A percentile compares a stretch with the other conserved stretches of the same genome.
Evolutionary conservation across 768 basidiomycete species (phyloP).

Genomic region (Lactifluus volemus): DNA sequence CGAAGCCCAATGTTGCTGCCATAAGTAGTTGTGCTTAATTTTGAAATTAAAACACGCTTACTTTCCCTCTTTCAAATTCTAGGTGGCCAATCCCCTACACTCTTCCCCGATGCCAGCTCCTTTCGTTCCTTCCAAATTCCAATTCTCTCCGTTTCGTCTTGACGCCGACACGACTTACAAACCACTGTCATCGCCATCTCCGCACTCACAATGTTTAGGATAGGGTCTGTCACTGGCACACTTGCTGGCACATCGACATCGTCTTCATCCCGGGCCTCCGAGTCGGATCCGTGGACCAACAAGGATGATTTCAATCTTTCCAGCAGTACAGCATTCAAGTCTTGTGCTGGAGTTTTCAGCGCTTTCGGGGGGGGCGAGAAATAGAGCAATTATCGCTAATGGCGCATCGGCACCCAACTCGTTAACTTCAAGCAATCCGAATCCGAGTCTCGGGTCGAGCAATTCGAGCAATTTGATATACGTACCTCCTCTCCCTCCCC

Average conservation of each 20-base stretch:
- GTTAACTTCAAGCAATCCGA: too few relatives aligned
- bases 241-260: too few relatives aligned
- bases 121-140: neutral
- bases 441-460: too few relatives aligned
- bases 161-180: neutral
- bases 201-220: neutral
- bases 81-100: neutral
- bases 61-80: neutral
- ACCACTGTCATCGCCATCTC: neutral
- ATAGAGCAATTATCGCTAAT: neutral
- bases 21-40: too few relatives aligned
- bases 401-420: too few relatives aligned
- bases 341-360: neutral
- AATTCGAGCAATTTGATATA: too few relatives aligned
- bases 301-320: neutral
- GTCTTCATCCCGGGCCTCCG: too few relatives aligned
- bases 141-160: neutral
- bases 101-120: neutral
- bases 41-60: neutral
- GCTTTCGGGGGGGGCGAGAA: rapidly evolving
- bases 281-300: too few relatives aligned
- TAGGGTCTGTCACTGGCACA: too few relatives aligned
- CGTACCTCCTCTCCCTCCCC: neutral
- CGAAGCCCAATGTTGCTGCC: too few relatives aligned
- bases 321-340: neutral